Conservation (phyloP, 805 yeast genomes). For the Komagataella phaffii region DNA sequence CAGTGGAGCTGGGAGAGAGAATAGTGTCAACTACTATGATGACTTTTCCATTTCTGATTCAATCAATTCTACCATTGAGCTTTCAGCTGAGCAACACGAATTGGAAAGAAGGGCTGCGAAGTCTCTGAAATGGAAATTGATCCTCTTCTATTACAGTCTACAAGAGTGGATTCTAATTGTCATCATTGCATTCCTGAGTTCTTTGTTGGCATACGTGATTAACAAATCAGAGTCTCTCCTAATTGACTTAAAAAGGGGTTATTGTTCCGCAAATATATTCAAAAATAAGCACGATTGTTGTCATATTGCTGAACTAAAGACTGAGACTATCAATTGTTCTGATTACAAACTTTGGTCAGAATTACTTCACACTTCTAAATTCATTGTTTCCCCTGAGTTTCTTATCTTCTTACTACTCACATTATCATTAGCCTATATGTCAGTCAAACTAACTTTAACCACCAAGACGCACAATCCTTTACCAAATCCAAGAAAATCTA, state of each 20-base stretch:
- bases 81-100: constrained; percentile 25
- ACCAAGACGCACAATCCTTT: constrained; percentile 26
- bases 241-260: constrained; percentile 39
- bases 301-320: constrained; percentile 4
- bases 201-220: constrained; percentile 35
- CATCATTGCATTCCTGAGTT: constrained; percentile 28
- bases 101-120: constrained; percentile 16
- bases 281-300: constrained; percentile 30
- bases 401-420: constrained; percentile 23
- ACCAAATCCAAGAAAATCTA: constrained; percentile 1
- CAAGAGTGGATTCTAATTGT: constrained; percentile 39
- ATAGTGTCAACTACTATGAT: constrained; percentile 27
- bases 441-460: constrained; percentile 30
- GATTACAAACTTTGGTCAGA: constrained; percentile 34
- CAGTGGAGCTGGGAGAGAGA: neutral
- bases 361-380: constrained; percentile 6
- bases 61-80: constrained; percentile 33
- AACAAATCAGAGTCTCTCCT: constrained; percentile 32
- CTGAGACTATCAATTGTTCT: constrained; percentile 12
- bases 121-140: constrained; percentile 6
- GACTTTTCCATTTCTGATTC: constrained; percentile 53
- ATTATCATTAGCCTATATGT: constrained; percentile 25
- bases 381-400: neutral
- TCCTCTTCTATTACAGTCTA: constrained; percentile 19
- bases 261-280: constrained; percentile 31